Conservation (phyloP, 306 rosid genomes). For the Trichosanthes truncata region DNA sequence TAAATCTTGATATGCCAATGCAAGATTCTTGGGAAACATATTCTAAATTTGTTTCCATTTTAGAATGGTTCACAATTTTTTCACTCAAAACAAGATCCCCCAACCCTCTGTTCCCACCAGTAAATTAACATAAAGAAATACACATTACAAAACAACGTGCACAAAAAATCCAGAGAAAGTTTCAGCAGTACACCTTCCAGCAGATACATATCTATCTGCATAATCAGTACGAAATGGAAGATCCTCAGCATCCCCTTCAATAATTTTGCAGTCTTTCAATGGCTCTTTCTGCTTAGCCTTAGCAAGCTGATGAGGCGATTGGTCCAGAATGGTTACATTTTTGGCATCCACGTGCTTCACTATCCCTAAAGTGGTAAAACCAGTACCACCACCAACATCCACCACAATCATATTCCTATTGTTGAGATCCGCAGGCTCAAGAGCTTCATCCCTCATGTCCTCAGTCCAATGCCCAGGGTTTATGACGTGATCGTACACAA, state of each 20-base stretch:
- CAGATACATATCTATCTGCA: slow-evolving; percentile 88
- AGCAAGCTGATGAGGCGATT: slow-evolving; percentile 94
- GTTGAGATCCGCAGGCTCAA: slow-evolving; percentile 76
- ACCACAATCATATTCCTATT: slow-evolving; percentile 65
- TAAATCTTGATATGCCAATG: neutral
- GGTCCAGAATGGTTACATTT: slow-evolving; percentile 85
- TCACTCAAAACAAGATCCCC: neutral
- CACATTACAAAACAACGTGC: neutral
- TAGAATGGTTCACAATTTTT: neutral
- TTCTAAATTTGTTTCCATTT: neutral
- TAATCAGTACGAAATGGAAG: slow-evolving; percentile 82
- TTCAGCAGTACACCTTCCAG: slow-evolving; percentile 56
- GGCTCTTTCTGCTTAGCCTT: slow-evolving; percentile 86
- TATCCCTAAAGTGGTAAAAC: slow-evolving; percentile 81
- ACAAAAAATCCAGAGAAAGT: neutral
- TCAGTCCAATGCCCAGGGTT: slow-evolving; percentile 97
- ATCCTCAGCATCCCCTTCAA: slow-evolving; percentile 93
- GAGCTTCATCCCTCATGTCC: slow-evolving; percentile 96
- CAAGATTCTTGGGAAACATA: neutral
- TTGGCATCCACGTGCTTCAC: slow-evolving; percentile 88
- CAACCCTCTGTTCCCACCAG: neutral
- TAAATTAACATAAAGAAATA: neutral
- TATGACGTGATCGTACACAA: slow-evolving; percentile 79
- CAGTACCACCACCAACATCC: slow-evolving; percentile 91
- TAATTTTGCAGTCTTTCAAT: slow-evolving; percentile 66